Base-by-base conservation (phyloP, 192 early-diverging fungal genomes). In the Podila epigama region DNA sequence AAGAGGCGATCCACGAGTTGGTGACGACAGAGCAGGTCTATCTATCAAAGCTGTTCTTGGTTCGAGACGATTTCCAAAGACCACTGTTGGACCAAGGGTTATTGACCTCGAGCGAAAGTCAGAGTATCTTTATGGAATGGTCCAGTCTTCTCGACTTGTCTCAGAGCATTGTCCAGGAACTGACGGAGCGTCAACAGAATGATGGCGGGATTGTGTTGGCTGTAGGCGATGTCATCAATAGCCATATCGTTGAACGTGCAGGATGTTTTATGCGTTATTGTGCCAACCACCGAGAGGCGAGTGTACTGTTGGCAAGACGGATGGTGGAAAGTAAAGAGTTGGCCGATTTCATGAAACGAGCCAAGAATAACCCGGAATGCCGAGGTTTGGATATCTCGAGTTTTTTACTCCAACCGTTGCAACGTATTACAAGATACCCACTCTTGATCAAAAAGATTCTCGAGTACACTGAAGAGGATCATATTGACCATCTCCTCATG, bases 381-480 rank as follows among this genome's bases (percentile, higher is more conserved):
- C 88, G 90, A 1, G 83, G 82, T 37, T 68, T 95, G 33, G 94
- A 95, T 66, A 84, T 95, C 11, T 91, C 88, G 0, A 90, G 89
- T 31, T 95, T 90, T 60, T 79, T 95, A 35, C 85, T 98, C 25
- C 85, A 97, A 8, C 97, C 97, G 1, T 87, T 99, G 29, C 97
- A 99, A 78, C 89, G 97, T 6, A 87, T 99, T 39, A 96, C 96
- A 15, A 86, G 96, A 81, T 99, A 98, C 79, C 92, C 91, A 25
- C 81, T 99, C 44, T 84, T 98, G 15, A 83, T 99, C 28, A 86
- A 90, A 15, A 90, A 94, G 85, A 89, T 99, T n/a, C 80, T 97
- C 15, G 79, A 88, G 53, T 86, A 83, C 72, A 97, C 96, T 2
- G 87, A 89, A 3, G 78, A 81, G 25, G 81, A 82, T 39, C 92